Evolutionary conservation across 495 filamentous ascomycete genomes (phyloP).

Genomic region (Lentithecium fluviatile): DNA sequence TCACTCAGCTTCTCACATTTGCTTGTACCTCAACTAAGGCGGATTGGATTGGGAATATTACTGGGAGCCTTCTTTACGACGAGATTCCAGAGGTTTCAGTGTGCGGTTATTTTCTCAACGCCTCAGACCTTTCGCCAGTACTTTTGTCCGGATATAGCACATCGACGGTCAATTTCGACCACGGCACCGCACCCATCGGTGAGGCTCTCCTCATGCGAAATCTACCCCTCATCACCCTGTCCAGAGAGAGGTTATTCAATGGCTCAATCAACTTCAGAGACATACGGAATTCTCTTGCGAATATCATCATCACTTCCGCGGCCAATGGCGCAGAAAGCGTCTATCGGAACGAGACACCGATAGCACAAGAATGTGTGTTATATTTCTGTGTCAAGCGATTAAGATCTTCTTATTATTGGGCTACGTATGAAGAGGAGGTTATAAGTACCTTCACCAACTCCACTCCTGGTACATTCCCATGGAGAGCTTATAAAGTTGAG

Average conservation of each 20-base stretch:
- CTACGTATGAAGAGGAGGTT: slow-evolving; percentile 17
- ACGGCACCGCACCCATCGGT: not conserved
- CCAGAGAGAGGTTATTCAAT: slow-evolving; percentile 2
- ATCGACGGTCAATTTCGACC: not conserved
- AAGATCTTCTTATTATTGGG: slow-evolving; percentile 23
- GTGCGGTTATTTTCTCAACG: slow-evolving; percentile 27
- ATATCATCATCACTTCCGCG: not conserved
- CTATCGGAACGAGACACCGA: slow-evolving; percentile 14
- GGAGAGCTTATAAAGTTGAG: not conserved
- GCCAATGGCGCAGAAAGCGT: slow-evolving; percentile 4
- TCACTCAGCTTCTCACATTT: slow-evolving; percentile 6
- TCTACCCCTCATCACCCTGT: slow-evolving; percentile 9
- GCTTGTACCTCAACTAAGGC: not conserved
- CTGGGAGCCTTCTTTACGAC: not conserved
- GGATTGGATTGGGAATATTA: not conserved
- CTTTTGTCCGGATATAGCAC: slow-evolving; percentile 24
- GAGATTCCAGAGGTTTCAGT: slow-evolving; percentile 14
- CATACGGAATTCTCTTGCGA: slow-evolving; percentile 18
- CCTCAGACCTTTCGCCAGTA: slow-evolving; percentile 1
- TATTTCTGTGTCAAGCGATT: slow-evolving; percentile 26
- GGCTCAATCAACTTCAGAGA: slow-evolving; percentile 26
- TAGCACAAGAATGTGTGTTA: slow-evolving; percentile 21
- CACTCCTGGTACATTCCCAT: slow-evolving; percentile 14
- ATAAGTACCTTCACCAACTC: slow-evolving; percentile 16
- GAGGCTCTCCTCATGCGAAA: slow-evolving; percentile 20